These are phyloP conservation scores for Trichoderma cornu-damae DNA, from an alignment of 2,329 filamentous ascomycete genomes.

Conservation along the genomic window DNA sequence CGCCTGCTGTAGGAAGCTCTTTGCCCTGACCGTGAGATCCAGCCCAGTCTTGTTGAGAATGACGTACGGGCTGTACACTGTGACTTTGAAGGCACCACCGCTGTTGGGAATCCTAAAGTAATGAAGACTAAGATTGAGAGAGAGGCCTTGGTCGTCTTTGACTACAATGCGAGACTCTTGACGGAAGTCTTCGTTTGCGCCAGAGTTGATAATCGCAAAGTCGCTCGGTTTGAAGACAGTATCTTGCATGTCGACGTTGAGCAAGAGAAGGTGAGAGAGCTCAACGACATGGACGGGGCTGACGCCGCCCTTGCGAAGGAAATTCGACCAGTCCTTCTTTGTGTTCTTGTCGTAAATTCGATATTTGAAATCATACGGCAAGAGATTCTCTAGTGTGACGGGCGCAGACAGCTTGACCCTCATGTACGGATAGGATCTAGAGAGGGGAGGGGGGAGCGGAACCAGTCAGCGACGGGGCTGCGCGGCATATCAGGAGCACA, in stretches of 20 bases:
- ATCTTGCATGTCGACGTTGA: constrained; percentile 96
- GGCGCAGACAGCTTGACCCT: constrained; percentile 85
- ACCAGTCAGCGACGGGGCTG: not conserved
- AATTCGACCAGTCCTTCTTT: constrained; percentile 98
- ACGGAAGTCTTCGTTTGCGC: constrained; percentile 78
- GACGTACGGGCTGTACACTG: constrained; percentile 90
- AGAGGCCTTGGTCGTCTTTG: constrained; percentile 77
- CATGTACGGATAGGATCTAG: constrained; percentile 87
- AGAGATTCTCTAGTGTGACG: constrained; percentile 85
- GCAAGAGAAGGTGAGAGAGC: constrained; percentile 82
- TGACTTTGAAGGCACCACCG: constrained; percentile 92
- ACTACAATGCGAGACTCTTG: constrained; percentile 74
- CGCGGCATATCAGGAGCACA: not conserved
- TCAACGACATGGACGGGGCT: constrained; percentile 97
- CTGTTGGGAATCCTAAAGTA: constrained; percentile 88
- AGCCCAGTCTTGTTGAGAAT: constrained; percentile 93
- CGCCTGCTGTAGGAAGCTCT: constrained; percentile 79
- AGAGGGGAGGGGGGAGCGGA: not conserved
- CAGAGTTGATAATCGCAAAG: constrained; percentile 94
- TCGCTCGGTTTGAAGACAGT: constrained; percentile 92
- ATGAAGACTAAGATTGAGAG: constrained; percentile 77
- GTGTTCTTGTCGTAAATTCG: constrained; percentile 98
- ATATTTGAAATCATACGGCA: constrained; percentile 99
- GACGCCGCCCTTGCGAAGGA: constrained; percentile 89
- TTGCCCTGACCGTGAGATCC: constrained; percentile 79